These are phyloP conservation scores for Leccinum variicolor DNA, from an alignment of 768 basidiomycete genomes.

Conservation along the genomic window DNA sequence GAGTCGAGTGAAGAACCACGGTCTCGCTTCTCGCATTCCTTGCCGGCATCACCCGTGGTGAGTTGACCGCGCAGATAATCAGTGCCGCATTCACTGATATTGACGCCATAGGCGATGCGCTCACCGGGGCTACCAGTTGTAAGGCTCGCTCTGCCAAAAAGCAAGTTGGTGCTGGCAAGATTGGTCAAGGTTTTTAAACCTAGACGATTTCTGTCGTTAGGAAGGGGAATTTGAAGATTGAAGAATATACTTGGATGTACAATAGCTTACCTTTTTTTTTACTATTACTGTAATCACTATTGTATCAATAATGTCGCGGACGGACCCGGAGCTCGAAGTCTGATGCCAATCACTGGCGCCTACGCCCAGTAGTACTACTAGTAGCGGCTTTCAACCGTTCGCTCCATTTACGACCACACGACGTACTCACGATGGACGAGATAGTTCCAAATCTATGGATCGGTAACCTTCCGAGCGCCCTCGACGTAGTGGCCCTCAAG, in stretches of 20 bases:
- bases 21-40: constrained; percentile 22
- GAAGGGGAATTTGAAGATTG: neutral
- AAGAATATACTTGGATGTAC: neutral
- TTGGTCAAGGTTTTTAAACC: constrained; percentile 7
- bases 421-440: constrained; percentile 58
- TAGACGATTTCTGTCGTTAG: neutral
- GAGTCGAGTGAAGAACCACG: constrained; percentile 17
- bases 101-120: constrained; percentile 1
- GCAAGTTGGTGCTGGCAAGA: constrained; percentile 16
- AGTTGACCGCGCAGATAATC: neutral
- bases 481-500: constrained; percentile 57
- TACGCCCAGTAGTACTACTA: neutral
- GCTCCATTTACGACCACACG: neutral
- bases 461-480: constrained; percentile 72
- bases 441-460: constrained; percentile 82
- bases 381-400: neutral
- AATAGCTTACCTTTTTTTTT: neutral
- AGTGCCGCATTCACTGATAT: neutral
- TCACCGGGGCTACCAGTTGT: neutral
- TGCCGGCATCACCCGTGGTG: constrained; percentile 13
- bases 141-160: neutral
- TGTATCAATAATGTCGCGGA: neutral
- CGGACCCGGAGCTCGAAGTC: neutral
- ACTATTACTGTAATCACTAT: neutral
- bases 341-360: neutral